Conservation (phyloP, 257 asterid genomes). For the Solanum etuberosum region DNA sequence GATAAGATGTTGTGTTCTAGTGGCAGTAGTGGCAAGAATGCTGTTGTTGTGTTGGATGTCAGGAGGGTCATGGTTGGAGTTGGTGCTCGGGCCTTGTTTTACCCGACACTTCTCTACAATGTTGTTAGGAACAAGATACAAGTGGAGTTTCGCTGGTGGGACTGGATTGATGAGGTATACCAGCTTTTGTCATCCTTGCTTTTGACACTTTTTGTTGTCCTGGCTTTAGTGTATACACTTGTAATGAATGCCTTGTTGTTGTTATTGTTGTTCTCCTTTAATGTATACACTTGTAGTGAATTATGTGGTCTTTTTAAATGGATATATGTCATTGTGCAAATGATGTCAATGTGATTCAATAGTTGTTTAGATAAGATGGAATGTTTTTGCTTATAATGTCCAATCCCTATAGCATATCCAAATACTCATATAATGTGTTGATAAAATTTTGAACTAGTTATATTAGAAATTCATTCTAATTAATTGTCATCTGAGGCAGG, state of each 20-base stretch:
- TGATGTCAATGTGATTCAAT: not conserved
- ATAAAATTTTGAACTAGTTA: not conserved
- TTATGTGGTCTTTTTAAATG: not conserved
- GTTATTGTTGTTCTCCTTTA: not conserved
- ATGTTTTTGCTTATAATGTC: not conserved
- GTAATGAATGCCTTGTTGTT: not conserved
- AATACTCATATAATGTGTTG: not conserved
- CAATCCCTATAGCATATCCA: not conserved
- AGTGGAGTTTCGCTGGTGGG: slow-evolving; percentile 54
- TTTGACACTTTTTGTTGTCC: not conserved
- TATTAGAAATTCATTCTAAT: not conserved
- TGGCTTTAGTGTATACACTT: not conserved
- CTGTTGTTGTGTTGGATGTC: slow-evolving; percentile 13
- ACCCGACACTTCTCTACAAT: slow-evolving; percentile 44
- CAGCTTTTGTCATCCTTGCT: not conserved
- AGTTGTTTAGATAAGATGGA: not conserved
- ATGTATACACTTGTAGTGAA: not conserved
- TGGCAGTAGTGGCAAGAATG: not conserved
- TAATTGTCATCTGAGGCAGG: not conserved
- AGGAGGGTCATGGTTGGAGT: slow-evolving; percentile 36
- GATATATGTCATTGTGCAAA: not conserved
- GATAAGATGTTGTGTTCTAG: not conserved
- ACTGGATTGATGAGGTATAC: slow-evolving; percentile 50
- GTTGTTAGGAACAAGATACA: slow-evolving; percentile 44
- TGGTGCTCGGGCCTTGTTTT: slow-evolving; percentile 41